Evolutionary conservation across 202 grass and related monocot species (phyloP).

Genomic region (Thinopyrum obtusiflorum): DNA sequence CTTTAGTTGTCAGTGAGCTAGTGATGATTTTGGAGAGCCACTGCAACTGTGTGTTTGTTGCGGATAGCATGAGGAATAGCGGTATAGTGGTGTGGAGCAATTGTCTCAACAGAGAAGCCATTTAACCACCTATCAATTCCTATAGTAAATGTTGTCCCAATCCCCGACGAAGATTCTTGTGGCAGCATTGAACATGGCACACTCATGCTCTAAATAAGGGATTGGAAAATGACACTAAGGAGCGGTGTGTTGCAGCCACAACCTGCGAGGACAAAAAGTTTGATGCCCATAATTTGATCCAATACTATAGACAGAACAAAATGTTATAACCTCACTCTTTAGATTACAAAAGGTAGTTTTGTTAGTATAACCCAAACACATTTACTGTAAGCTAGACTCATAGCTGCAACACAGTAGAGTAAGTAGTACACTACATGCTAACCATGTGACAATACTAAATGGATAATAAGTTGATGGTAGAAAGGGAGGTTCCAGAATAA

Average conservation of each 20-base stretch:
- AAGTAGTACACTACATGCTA: background rate
- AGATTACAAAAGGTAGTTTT: background rate
- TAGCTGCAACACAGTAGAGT: background rate
- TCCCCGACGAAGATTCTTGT: background rate
- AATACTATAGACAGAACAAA: background rate
- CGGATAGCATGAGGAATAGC: no score
- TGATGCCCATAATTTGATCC: background rate
- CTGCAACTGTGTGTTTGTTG: no score
- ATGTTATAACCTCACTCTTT: background rate
- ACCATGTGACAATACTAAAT: background rate
- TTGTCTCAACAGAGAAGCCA: background rate
- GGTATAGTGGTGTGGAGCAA: no score
- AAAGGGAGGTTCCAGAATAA: background rate
- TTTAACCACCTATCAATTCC: background rate
- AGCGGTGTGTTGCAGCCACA: background rate
- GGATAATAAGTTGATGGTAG: background rate
- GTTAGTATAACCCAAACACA: background rate
- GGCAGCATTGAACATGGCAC: background rate
- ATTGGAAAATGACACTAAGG: background rate
- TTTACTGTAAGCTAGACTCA: background rate
- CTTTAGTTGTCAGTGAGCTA: no score
- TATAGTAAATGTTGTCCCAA: no score
- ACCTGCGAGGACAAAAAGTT: background rate
- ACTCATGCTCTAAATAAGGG: background rate
- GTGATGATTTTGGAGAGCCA: no score